Conservation (phyloP, 768 basidiomycete genomes). For the Mycena maculata region DNA sequence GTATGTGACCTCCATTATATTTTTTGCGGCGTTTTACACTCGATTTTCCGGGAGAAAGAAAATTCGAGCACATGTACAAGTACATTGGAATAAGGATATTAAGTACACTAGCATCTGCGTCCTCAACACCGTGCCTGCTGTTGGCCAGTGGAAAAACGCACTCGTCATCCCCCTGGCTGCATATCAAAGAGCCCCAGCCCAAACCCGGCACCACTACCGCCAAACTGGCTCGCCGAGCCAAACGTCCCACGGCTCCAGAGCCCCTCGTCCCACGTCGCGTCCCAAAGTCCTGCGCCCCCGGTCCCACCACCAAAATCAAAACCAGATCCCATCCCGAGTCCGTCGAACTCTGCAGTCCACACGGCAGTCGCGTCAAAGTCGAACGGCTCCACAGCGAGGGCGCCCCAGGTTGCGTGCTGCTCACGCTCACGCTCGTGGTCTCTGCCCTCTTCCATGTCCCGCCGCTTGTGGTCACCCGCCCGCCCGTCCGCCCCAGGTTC, state of each 20-base stretch:
- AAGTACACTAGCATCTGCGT: too few relatives aligned
- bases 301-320: not conserved
- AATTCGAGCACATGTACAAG: too few relatives aligned
- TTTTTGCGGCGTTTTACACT: too few relatives aligned
- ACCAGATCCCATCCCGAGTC: not conserved
- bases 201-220: not conserved
- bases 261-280: conserved; percentile 33
- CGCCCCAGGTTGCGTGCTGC: not conserved
- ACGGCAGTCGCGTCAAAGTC: conserved; percentile 20
- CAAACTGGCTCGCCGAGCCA: not conserved
- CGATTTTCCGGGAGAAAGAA: too few relatives aligned
- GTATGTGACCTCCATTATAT: too few relatives aligned
- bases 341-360: conserved; percentile 6
- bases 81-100: too few relatives aligned
- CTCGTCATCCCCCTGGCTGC: conserved; percentile 13
- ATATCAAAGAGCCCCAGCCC: conserved; percentile 17
- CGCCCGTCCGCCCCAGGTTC: not conserved
- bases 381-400: conserved; percentile 15
- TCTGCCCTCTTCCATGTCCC: not conserved
- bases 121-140: too few relatives aligned
- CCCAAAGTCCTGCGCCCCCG: conserved; percentile 21
- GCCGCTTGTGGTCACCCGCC: not conserved
- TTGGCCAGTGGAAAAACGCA: too few relatives aligned
- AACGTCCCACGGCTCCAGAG: conserved; percentile 8
- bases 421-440: not conserved